A percentile compares a stretch with the other conserved stretches of the same genome.
Conservation (phyloP, 495 filamentous ascomycete species). For the Penicillium simplicissimum region DNA sequence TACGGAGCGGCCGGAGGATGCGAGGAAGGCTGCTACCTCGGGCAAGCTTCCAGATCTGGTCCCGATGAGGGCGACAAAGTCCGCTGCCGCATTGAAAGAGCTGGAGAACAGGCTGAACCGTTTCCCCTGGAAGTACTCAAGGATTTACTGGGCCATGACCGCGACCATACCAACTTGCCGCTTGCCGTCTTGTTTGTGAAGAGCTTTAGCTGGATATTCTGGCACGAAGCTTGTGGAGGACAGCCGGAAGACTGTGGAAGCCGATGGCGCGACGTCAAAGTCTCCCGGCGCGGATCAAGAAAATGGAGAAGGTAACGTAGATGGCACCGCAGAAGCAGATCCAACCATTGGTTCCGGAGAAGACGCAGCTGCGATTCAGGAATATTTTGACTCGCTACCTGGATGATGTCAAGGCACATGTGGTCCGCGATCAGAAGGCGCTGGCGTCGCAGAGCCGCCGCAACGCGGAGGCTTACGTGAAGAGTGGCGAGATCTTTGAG, state of each 20-base stretch:
- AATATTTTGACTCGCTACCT: slow-evolving; percentile 89
- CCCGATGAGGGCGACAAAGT: slow-evolving; percentile 44
- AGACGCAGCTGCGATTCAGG: slow-evolving; percentile 81
- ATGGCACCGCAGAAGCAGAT: slow-evolving; percentile 48
- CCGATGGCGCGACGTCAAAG: slow-evolving; percentile 71
- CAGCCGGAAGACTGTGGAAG: slow-evolving; percentile 79
- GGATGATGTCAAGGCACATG: slow-evolving; percentile 87
- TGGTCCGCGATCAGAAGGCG: slow-evolving; percentile 85
- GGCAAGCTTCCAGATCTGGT: slow-evolving; percentile 55
- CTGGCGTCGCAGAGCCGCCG: slow-evolving; percentile 80
- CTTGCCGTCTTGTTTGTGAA: slow-evolving; percentile 94
- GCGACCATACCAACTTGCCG: slow-evolving; percentile 88
- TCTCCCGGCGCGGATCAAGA: slow-evolving; percentile 49
- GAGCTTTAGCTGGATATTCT: slow-evolving; percentile 92
- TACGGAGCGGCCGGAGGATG: slow-evolving; percentile 81
- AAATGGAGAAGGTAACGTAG: slow-evolving; percentile 44
- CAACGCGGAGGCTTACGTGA: slow-evolving; percentile 97
- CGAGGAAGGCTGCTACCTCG: slow-evolving; percentile 58
- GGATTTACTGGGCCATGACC: slow-evolving; percentile 89
- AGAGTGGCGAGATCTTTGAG: slow-evolving; percentile 97
- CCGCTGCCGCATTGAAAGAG: slow-evolving; percentile 34
- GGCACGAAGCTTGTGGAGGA: slow-evolving; percentile 68
- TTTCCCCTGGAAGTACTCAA: slow-evolving; percentile 96
- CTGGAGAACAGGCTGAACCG: slow-evolving; percentile 63
- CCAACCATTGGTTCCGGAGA: slow-evolving; percentile 70